Conservation (phyloP, 2,329 filamentous ascomycete genomes). For the Didymella segeticola region DNA sequence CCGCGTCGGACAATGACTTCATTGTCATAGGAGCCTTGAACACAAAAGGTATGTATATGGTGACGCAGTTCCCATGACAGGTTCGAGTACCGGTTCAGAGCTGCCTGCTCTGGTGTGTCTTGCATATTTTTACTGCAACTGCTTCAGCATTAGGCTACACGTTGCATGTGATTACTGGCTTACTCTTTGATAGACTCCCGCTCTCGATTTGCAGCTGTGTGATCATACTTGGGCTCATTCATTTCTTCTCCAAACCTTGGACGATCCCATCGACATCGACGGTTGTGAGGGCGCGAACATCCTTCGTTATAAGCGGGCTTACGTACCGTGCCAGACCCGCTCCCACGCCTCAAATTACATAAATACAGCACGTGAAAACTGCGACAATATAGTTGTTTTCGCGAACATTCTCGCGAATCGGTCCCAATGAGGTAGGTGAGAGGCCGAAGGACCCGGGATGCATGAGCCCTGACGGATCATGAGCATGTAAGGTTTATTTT, state of each 20-base stretch:
- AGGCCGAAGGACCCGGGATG: too few relatives aligned
- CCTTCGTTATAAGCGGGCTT: background rate
- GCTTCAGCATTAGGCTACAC: background rate
- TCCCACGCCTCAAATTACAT: background rate
- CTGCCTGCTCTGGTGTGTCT: background rate
- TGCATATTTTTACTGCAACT: background rate
- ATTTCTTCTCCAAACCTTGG: background rate
- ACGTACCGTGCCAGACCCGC: background rate
- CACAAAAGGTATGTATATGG: slow-evolving; percentile 25
- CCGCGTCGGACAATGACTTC: slow-evolving; percentile 29
- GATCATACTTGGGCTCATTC: background rate
- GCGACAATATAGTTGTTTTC: slow-evolving; percentile 12
- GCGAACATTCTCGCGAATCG: slow-evolving; percentile 11
- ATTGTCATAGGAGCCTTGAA: slow-evolving; percentile 26
- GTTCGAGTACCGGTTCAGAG: slow-evolving; percentile 9
- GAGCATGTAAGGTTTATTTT: slow-evolving; percentile 1
- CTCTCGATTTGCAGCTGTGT: background rate
- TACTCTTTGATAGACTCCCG: background rate
- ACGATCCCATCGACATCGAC: background rate
- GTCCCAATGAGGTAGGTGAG: background rate
- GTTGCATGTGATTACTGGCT: background rate
- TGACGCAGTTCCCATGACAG: slow-evolving; percentile 33
- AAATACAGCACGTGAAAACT: slow-evolving; percentile 14
- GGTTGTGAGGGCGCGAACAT: background rate
- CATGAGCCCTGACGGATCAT: too few relatives aligned